Percentiles rank a stretch among this genome's conserved stretches.
Conservation (phyloP, 495 filamentous ascomycete genomes). For the Penicillium psychrofluorescens region DNA sequence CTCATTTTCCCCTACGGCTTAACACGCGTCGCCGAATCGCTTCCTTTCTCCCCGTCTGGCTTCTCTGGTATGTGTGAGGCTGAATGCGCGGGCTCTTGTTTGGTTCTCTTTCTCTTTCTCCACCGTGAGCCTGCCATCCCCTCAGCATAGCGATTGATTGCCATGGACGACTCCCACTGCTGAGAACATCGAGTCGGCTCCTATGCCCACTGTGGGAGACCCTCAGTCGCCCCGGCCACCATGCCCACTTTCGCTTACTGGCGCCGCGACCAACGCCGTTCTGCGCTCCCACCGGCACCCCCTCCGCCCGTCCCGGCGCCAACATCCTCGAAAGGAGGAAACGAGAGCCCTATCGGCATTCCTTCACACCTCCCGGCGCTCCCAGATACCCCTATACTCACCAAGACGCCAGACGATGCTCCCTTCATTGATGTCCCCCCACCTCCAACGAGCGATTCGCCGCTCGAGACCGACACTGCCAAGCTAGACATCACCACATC, state of each 20-base stretch:
- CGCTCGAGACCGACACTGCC: constrained; percentile 15
- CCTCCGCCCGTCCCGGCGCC: background rate
- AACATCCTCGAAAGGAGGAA: constrained; percentile 12
- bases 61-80: constrained; percentile 19
- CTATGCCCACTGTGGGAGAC: constrained; percentile 4
- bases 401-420: constrained; percentile 14
- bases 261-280: constrained; percentile 40
- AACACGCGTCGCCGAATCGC: too few relatives aligned
- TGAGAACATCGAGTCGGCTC: constrained; percentile 2
- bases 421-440: constrained; percentile 8
- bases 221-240: constrained; percentile 6
- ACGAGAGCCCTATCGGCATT: constrained; percentile 15
- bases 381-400: constrained; percentile 19
- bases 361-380: constrained; percentile 31
- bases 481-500: constrained; percentile 18
- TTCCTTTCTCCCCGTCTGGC: constrained; percentile 8
- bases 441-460: constrained; percentile 13
- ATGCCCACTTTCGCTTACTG: constrained; percentile 45
- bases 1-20: too few relatives aligned
- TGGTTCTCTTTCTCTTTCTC: constrained; percentile 4
- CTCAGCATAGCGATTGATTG: constrained; percentile 7
- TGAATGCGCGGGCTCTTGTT: constrained; percentile 3
- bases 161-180: constrained; percentile 12
- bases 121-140: background rate
- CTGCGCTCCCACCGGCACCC: constrained; percentile 23